Base-by-base conservation (phyloP, 192 early-diverging fungal genomes). In the Umbelopsis vinacea region DNA sequence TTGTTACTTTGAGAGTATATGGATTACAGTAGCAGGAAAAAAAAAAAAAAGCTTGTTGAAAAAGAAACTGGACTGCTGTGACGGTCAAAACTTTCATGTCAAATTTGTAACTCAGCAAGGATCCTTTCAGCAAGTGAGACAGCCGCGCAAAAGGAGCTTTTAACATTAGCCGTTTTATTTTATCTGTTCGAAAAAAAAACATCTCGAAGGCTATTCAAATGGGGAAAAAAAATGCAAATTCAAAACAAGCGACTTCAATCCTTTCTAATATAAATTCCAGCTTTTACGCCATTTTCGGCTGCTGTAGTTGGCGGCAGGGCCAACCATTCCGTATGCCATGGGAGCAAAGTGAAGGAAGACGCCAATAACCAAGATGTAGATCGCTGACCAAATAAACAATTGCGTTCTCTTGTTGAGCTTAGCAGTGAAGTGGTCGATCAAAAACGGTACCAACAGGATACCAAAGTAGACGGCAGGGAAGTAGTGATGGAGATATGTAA, bases 401-500 rank as follows among this genome's bases (percentile, higher is more conserved):
- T 68, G 55, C 0, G 37, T 33, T 21, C 12, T 33, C 47, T 55
- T 48, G 19, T 81, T 72, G 50, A 43, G 48, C 46, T 50, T 74
- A 72, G 11, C 63, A 6, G 79, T 71, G 10, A 89, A 69, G 70
- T 96, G 94, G 74, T 99, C 96, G 21, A 94, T 54, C 22, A 94
- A 35, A 74, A 88, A 92, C 9, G 88, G 88, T 12, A 90, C 82
- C 71, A 92, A 84, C 67, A 98, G 87, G 71, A 97, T 89, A 19
- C 91, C 89, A 86, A 97, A 99, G 80, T 98, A 97, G 33, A 97
- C 75, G 0, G 95, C 94, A 1, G 97, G 96, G 83, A 97, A 97
- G 77, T 98, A 98, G 79, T 98, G 97, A 76, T 99, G 97, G 40
- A 98, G 79, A 66, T 98, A 99, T 0, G 92, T 95, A 47, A 98